phyloP scores from a whole-genome alignment of 352 stramenopile species.

The Pythium dissimile region DNA sequence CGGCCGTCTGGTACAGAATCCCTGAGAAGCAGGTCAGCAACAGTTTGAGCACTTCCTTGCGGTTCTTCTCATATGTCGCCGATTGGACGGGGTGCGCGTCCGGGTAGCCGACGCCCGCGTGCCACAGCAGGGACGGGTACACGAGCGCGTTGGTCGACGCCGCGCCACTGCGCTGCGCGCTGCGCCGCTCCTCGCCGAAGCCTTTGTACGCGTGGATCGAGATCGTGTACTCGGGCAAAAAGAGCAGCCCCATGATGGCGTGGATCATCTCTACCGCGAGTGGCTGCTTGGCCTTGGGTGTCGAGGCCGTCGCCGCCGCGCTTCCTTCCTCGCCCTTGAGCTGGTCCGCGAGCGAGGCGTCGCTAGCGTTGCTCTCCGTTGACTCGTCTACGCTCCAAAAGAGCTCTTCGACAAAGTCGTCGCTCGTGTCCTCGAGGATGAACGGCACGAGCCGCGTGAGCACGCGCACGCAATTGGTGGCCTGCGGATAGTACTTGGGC shows the following conservation, averaged over 20 bases:
- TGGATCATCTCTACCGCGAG: constrained; percentile 78
- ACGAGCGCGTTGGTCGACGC: constrained; percentile 36
- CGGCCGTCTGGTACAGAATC: constrained; percentile 93
- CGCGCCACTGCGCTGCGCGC: constrained; percentile 46
- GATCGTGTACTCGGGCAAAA: constrained; percentile 83
- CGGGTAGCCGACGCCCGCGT: constrained; percentile 74
- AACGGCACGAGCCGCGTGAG: constrained; percentile 81
- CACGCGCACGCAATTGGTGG: constrained; percentile 81
- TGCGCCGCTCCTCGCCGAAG: constrained; percentile 71
- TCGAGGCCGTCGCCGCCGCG: background rate
- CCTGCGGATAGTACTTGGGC: constrained; percentile 87
- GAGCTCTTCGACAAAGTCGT: constrained; percentile 82
- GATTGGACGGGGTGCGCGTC: constrained; percentile 71
- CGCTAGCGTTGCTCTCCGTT: constrained; percentile 14
- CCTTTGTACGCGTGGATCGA: constrained; percentile 83
- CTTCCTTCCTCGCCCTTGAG: constrained; percentile 28
- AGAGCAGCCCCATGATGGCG: constrained; percentile 83
- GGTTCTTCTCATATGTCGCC: constrained; percentile 90
- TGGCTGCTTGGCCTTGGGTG: constrained; percentile 23
- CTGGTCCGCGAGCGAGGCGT: constrained; percentile 36
- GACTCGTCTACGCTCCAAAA: constrained; percentile 63
- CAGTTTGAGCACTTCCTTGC: constrained; percentile 94
- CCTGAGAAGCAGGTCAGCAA: constrained; percentile 94
- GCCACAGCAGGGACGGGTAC: constrained; percentile 79
- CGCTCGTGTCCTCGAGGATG: constrained; percentile 73